These are phyloP conservation scores for Pythium brachiatum DNA, from an alignment of 352 stramenopile species.

Conservation along the genomic window DNA sequence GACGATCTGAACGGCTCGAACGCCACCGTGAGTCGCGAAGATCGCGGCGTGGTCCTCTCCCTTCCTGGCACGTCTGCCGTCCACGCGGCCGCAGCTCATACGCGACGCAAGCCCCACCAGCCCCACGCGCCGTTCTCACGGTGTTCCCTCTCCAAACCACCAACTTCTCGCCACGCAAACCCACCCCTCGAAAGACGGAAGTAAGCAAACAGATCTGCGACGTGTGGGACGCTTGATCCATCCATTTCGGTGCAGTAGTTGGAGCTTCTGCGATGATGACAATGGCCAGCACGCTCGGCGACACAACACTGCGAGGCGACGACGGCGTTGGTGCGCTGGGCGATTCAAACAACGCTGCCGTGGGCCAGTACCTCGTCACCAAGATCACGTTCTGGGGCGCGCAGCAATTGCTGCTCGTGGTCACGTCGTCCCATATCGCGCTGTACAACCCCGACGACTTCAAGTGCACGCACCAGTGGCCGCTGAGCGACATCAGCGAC, in stretches of 20 bases:
- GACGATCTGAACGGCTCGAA: neutral
- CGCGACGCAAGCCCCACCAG: too few relatives aligned
- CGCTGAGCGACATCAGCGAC: constrained; percentile 55
- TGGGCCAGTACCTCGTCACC: constrained; percentile 68
- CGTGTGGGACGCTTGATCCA: constrained; percentile 5
- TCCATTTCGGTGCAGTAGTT: constrained; percentile 1
- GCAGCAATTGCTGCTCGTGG: constrained; percentile 54
- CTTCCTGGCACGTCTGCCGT: neutral
- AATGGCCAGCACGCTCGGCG: too few relatives aligned
- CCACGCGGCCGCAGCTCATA: neutral
- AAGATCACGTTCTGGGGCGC: constrained; percentile 69
- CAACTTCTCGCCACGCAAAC: neutral
- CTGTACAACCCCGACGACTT: constrained; percentile 72
- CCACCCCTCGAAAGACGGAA: too few relatives aligned
- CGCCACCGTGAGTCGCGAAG: neutral
- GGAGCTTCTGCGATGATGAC: neutral
- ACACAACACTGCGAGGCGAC: neutral
- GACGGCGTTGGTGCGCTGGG: neutral
- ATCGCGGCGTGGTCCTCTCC: neutral
- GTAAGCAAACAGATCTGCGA: constrained; percentile 16
- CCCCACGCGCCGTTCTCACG: too few relatives aligned
- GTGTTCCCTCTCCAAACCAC: neutral
- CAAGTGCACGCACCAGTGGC: constrained; percentile 69
- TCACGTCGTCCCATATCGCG: constrained; percentile 47
- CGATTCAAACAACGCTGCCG: constrained; percentile 28